Evolutionary conservation across 768 basidiomycete genomes (phyloP).

Genomic region (Agaricus blazei): DNA sequence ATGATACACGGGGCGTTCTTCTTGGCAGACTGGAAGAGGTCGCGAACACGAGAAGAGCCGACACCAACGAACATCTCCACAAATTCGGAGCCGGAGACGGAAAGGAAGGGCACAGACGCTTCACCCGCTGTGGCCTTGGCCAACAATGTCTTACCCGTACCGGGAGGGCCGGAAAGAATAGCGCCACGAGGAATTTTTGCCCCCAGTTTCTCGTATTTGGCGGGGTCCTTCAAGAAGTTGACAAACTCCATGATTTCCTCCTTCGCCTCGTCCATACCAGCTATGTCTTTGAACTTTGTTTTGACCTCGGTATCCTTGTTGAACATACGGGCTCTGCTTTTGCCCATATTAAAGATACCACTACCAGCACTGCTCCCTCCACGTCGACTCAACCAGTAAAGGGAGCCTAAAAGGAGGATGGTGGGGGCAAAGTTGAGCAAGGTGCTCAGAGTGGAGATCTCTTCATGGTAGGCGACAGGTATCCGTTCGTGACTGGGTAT

Average conservation of each 20-base stretch:
- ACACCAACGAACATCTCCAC: slow-evolving; percentile 99
- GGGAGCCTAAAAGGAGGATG: slow-evolving; percentile 81
- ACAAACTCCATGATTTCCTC: slow-evolving; percentile 99
- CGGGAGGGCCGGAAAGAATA: slow-evolving; percentile 92
- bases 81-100: slow-evolving; percentile 98
- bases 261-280: slow-evolving; percentile 99
- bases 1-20: slow-evolving; percentile 98
- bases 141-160: slow-evolving; percentile 96
- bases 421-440: slow-evolving; percentile 94
- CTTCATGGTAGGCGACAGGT: slow-evolving; percentile 95
- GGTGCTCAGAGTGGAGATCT: slow-evolving; percentile 79
- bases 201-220: slow-evolving; percentile 91
- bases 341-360: slow-evolving; percentile 96
- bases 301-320: slow-evolving; percentile 96
- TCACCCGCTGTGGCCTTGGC: slow-evolving; percentile 99
- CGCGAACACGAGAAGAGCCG: slow-evolving; percentile 93
- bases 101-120: slow-evolving; percentile 95
- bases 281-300: slow-evolving; percentile 93
- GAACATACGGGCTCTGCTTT: slow-evolving; percentile 90
- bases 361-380: slow-evolving; percentile 63
- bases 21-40: slow-evolving; percentile 95
- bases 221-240: slow-evolving; percentile 95
- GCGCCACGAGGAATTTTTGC: slow-evolving; percentile 97
- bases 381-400: slow-evolving; percentile 84
- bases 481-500: slow-evolving; percentile 92